Evolutionary conservation across 768 basidiomycete genomes (phyloP).

Genomic region (Lentinula detonsa): DNA sequence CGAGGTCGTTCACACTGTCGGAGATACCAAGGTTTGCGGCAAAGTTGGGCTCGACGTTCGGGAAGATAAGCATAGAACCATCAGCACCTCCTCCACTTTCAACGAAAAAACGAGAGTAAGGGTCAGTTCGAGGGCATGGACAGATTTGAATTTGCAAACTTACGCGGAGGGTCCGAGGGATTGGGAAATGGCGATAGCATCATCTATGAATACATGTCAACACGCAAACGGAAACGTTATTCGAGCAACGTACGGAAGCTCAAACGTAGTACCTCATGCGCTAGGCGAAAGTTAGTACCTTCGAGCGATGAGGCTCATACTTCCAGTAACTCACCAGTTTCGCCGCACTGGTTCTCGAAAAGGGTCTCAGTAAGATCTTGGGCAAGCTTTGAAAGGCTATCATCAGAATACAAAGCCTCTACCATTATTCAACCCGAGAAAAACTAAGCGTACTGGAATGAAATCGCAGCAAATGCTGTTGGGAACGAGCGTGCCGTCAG

Average conservation of each 20-base stretch:
- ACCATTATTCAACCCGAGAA: no score
- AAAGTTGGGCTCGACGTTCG: constrained; percentile 16
- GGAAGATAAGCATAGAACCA: constrained; percentile 23
- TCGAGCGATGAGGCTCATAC: no score
- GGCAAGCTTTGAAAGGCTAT: neutral
- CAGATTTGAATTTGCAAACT: neutral
- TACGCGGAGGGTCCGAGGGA: neutral
- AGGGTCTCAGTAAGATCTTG: constrained; percentile 25
- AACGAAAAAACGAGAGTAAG: no score
- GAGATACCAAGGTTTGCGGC: constrained; percentile 10
- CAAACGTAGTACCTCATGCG: constrained; percentile 22
- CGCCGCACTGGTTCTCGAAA: constrained; percentile 29
- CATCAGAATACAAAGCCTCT: neutral
- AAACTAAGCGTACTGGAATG: neutral
- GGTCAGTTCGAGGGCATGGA: neutral
- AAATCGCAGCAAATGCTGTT: constrained; percentile 1
- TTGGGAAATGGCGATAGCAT: constrained; percentile 13
- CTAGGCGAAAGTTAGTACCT: constrained; percentile 7
- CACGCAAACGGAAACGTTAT: constrained; percentile 7
- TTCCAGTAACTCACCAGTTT: constrained; percentile 4
- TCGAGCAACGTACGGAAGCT: constrained; percentile 13
- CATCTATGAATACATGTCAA: constrained; percentile 18
- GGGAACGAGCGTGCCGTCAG: neutral
- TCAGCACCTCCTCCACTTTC: constrained; percentile 23
- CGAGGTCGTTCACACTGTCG: constrained; percentile 13